Evolutionary conservation across 306 rosid genomes (phyloP).

Genomic region (Fagus sylvatica): DNA sequence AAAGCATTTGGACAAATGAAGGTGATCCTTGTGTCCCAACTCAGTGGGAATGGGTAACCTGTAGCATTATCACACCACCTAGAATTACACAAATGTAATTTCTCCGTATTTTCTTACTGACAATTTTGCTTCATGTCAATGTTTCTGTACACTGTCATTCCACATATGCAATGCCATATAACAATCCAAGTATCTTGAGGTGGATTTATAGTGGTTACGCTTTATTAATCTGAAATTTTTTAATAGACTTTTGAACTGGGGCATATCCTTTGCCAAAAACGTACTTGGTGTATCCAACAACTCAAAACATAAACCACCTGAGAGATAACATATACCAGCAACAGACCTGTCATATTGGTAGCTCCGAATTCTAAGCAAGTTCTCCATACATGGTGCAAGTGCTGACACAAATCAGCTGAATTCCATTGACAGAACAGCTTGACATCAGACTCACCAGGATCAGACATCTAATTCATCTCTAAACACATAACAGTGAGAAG

Average conservation of each 20-base stretch:
- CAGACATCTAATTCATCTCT: background rate
- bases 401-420: background rate
- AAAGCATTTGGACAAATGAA: slow-evolving; percentile 46
- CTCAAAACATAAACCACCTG: background rate
- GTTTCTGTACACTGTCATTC: slow-evolving; percentile 17
- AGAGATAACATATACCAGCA: background rate
- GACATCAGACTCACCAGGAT: background rate
- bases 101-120: slow-evolving; percentile 24
- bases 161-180: background rate
- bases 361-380: background rate
- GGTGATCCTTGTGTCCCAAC: slow-evolving; percentile 96
- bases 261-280: background rate
- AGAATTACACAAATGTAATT: slow-evolving; percentile 77
- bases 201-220: background rate
- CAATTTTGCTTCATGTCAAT: slow-evolving; percentile 15
- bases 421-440: background rate
- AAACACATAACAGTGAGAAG: background rate
- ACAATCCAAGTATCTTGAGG: background rate
- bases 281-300: background rate
- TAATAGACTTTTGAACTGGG: no score
- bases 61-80: slow-evolving; percentile 54
- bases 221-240: no score
- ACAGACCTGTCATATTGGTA: background rate
- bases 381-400: background rate
- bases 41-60: slow-evolving; percentile 85